Percentiles rank a stretch among this genome's conserved stretches.
These are phyloP conservation scores for Farysia itapuensis DNA, from an alignment of 1,284 basidiomycete genomes.

Conservation along the genomic window DNA sequence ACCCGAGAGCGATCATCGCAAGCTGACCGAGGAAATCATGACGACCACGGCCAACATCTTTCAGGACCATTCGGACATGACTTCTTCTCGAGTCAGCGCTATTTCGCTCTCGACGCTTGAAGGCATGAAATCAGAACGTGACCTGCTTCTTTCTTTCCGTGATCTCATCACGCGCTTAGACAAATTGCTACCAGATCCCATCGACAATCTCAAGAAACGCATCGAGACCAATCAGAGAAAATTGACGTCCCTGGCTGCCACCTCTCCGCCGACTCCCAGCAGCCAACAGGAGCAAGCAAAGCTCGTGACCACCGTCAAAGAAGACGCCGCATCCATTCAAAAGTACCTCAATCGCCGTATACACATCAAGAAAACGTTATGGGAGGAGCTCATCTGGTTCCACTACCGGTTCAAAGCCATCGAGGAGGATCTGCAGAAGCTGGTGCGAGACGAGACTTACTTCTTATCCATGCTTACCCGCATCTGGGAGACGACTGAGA, in stretches of 20 bases:
- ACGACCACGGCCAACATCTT: constrained; percentile 12
- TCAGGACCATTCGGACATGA: constrained; percentile 26
- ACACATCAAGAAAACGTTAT: constrained; percentile 31
- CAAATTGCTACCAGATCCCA: constrained; percentile 28
- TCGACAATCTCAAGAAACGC: constrained; percentile 29
- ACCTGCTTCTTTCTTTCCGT: constrained; percentile 34
- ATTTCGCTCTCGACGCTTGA: constrained; percentile 22
- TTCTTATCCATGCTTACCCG: constrained; percentile 10
- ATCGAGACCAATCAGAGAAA: constrained; percentile 25
- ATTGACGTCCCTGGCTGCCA: constrained; percentile 14
- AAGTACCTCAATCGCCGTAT: constrained; percentile 31
- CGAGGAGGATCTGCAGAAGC: constrained; percentile 22
- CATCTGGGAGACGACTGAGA: constrained; percentile 29
- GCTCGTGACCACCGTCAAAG: constrained; percentile 18
- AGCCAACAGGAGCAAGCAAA: constrained; percentile 28
- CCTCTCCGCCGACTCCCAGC: constrained; percentile 1
- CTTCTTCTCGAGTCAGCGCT: constrained; percentile 17
- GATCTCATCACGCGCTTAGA: constrained; percentile 30
- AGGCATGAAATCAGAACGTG: constrained; percentile 33
- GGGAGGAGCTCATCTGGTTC: constrained; percentile 40
- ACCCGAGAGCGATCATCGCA: constrained; percentile 23
- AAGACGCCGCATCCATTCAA: constrained; percentile 22
- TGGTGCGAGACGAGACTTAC: constrained; percentile 18
- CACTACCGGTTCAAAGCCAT: constrained; percentile 26
- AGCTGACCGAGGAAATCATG: constrained; percentile 23